Base-by-base conservation (phyloP, 1,284 basidiomycete genomes). In the Moesziomyces sp. region DNA sequence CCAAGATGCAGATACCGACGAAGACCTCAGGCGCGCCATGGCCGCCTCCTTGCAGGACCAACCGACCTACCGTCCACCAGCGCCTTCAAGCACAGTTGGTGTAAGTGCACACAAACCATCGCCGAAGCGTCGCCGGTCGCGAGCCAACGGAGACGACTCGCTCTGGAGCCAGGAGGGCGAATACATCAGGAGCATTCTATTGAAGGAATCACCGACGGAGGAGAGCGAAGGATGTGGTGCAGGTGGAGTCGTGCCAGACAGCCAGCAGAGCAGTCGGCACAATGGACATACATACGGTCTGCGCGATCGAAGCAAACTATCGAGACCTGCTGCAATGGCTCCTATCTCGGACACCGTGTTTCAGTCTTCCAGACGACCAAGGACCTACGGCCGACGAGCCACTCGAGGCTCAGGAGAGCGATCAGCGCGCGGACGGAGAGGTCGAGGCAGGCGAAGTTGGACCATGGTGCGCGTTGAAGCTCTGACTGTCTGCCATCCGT, bases 1-100 rank as follows among this genome's bases (percentile, higher is more conserved):
- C 10, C 59, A 57, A 21, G 72, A 71, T n/a, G 46, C 50, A 14
- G 67, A 71, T 28, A 44, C 56, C 11, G 72, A 75, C 40, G 67
- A 70, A 21, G 72, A 75, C 42, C 59, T 75, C 24, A 34, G 58
- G 45, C 46, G 52, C 46, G 72, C 72, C 19, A 71, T 75, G 72
- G 67, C 51, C 6, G 67, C 67, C 6, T 75, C 72, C 4, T 35
- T 75, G 9, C 62, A 65, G 44, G 72, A 74, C 10, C 61, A 63
- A 21, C 58, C 58, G 38, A 28, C 62, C 3, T 55, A 57, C 40
- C 52, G 55, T 52, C 58, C 58, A 51, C 48, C 63, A 24, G 69
- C 59, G 43, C 63, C 58, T 18, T 56, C 57, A 53, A 59, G 60
- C 52, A 63, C 67, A 56, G 60, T 69, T 28, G 66, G 66, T 52